Base-by-base conservation (phyloP, 2,329 filamentous ascomycete species). In the Pseudogymnoascus sp. region DNA sequence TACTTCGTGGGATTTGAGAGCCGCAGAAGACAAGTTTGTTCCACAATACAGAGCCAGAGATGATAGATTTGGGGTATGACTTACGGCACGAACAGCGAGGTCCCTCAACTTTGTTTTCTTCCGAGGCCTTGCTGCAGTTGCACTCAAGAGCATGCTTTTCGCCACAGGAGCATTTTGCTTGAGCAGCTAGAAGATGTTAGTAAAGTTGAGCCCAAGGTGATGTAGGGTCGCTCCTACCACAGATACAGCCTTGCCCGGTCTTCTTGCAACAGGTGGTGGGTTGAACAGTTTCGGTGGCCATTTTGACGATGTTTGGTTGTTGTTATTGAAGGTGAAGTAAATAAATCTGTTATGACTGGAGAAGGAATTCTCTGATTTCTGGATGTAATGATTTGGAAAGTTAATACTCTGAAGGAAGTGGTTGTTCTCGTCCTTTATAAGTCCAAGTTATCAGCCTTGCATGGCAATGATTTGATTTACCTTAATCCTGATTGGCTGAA, bases 91-190 rank as follows among this genome's bases (percentile, higher is more conserved):
- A 92, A 82, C 91, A 96, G 70, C 90, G 83, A 40, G 90, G 82
- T 5, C 91, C 91, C 5, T 80, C 75, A 63, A 90, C 74, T 42
- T 78, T 78, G 81, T 97, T 97, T 82, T 97, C 93, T 14, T 80
- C 77, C 3, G 82, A 67, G 3, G 92, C 84, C 76, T 91, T 93
- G 71, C 85, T 85, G 79, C 93, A 97, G 66, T 81, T 89, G 84
- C 93, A 97, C 75, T 93, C 82, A 59, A 96, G 85, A 60, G 93
- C 93, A 3, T 87, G 85, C 74, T 95, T 84, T 81, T 96, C 87
- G 73, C 93, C 93, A 75, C 93, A 97, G 14, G 91, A 96, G 85
- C 92, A 96, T 65, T 81, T 88, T 7, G 86, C 86, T 76, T 88
- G 81, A 70, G 84, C 76, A 69, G 85, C 85, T 85, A 60, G 10